phyloP scores from a whole-genome alignment of 345 rosid genomes.

The Corchorus olitorius region DNA sequence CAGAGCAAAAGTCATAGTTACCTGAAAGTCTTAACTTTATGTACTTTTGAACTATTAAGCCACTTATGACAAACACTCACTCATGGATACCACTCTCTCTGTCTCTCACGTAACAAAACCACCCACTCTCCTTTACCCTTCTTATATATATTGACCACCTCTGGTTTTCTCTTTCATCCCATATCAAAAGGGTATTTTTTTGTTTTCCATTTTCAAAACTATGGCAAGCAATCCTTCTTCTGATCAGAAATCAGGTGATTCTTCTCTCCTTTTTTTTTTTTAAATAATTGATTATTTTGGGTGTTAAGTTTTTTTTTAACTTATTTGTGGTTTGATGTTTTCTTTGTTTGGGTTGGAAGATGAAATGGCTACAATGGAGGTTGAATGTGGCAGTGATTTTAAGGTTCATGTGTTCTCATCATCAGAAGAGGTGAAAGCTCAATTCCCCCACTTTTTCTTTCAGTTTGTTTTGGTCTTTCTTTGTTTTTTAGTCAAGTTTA shows the following conservation, averaged over 20 bases:
- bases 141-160: background rate
- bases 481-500: background rate
- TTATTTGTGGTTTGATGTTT: constrained; percentile 11
- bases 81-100: background rate
- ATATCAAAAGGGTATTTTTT: constrained; percentile 11
- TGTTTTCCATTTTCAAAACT: background rate
- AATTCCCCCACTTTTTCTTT: background rate
- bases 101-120: background rate
- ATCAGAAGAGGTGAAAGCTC: constrained; percentile 55
- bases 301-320: constrained; percentile 5
- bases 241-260: constrained; percentile 32
- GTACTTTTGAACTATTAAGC: background rate
- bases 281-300: background rate
- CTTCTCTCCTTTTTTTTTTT: background rate
- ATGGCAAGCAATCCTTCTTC: constrained; percentile 16
- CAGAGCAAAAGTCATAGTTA: background rate
- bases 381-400: constrained; percentile 37
- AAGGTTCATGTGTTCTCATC: constrained; percentile 64
- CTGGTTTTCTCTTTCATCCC: background rate
- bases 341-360: constrained; percentile 20
- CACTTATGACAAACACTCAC: background rate
- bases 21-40: background rate
- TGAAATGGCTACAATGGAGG: constrained; percentile 33
- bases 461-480: background rate
- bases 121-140: background rate